phyloP scores from a whole-genome alignment of 2,329 filamentous ascomycete genomes.

The Ophiocordyceps robertsii region DNA sequence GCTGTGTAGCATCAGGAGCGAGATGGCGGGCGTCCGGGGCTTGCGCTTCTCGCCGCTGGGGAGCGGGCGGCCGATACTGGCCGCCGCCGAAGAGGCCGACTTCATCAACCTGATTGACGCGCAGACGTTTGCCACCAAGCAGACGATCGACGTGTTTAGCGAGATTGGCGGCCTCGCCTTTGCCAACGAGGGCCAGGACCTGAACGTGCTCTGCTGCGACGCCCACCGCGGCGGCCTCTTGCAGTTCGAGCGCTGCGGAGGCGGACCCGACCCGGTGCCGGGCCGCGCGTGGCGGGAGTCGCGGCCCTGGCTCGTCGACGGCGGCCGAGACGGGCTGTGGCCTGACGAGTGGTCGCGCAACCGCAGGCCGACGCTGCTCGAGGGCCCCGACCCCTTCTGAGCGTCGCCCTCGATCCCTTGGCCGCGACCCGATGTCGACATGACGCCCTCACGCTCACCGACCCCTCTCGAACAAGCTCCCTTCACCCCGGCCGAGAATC shows the following conservation, averaged over 20 bases:
- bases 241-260: conserved; percentile 38
- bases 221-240: conserved; percentile 51
- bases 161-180: conserved; percentile 59
- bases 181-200: conserved; percentile 49
- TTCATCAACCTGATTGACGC: conserved; percentile 59
- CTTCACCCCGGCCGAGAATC: too few species aligned
- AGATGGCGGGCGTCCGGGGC: conserved; percentile 56
- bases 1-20: conserved; percentile 42
- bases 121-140: conserved; percentile 47
- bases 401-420: not conserved
- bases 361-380: conserved; percentile 3
- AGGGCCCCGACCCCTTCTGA: conserved; percentile 11
- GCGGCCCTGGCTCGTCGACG: not conserved
- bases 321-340: conserved; percentile 1
- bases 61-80: conserved; percentile 50
- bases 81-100: conserved; percentile 66
- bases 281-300: not conserved
- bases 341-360: conserved; percentile 1
- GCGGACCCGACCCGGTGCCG: conserved; percentile 12
- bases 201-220: conserved; percentile 59
- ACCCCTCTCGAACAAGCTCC: too few species aligned
- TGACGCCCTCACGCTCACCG: too few species aligned
- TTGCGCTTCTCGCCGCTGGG: conserved; percentile 61
- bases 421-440: too few species aligned
- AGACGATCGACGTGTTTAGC: conserved; percentile 62